Evolutionary conservation across 352 stramenopile genomes (phyloP).

Genomic region (Pythium oligandrum): DNA sequence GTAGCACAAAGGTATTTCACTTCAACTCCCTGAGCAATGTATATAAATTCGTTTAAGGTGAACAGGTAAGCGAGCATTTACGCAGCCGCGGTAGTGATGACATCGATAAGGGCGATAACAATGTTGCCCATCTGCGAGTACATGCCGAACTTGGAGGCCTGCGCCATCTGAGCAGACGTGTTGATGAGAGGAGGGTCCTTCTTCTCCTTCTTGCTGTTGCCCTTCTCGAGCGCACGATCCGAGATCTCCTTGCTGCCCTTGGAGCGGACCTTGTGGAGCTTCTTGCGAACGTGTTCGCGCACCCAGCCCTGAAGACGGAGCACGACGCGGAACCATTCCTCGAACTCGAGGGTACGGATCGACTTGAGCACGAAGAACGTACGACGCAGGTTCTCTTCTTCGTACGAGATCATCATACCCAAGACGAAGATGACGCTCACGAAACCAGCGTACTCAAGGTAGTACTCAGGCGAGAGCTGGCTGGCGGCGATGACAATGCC

Average conservation of each 20-base stretch:
- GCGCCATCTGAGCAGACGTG: slow-evolving; percentile 66
- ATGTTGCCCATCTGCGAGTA: slow-evolving; percentile 80
- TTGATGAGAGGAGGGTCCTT: slow-evolving; percentile 45
- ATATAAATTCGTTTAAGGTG: too few species aligned
- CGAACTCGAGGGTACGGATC: slow-evolving; percentile 75
- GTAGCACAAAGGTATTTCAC: too few species aligned
- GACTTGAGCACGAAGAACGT: slow-evolving; percentile 82
- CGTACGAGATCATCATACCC: slow-evolving; percentile 84
- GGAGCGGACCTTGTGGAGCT: slow-evolving; percentile 42
- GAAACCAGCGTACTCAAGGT: slow-evolving; percentile 68
- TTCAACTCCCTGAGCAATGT: too few species aligned
- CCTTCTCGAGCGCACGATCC: slow-evolving; percentile 14
- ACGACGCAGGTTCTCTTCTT: slow-evolving; percentile 72
- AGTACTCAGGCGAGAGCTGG: slow-evolving; percentile 44
- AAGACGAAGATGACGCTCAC: slow-evolving; percentile 62
- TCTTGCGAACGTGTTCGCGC: slow-evolving; percentile 57
- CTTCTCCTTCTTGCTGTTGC: slow-evolving; percentile 17
- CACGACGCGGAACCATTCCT: slow-evolving; percentile 75
- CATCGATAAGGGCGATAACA: slow-evolving; percentile 63
- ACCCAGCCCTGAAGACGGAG: slow-evolving; percentile 73
- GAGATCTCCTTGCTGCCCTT: slow-evolving; percentile 40
- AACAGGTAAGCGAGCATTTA: not conserved
- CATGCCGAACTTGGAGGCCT: slow-evolving; percentile 73
- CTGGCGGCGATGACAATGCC: slow-evolving; percentile 63
- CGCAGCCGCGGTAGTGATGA: slow-evolving; percentile 32